These are phyloP conservation scores for Boletus pseudopeckii DNA, from an alignment of 768 basidiomycete genomes.

Conservation along the genomic window DNA sequence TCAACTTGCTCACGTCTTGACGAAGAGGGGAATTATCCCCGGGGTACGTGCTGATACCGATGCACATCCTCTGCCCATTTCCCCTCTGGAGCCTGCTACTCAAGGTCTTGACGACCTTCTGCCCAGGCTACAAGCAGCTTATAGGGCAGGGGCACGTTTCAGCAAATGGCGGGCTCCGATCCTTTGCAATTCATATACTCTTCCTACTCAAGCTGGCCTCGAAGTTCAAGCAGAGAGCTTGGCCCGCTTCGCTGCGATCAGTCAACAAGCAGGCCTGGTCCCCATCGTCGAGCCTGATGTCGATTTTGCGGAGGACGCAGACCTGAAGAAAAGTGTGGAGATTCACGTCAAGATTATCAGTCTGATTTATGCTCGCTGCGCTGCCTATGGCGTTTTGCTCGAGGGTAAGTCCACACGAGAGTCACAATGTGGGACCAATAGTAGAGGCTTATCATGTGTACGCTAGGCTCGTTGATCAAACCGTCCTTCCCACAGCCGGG, in stretches of 20 bases:
- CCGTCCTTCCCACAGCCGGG: conserved; percentile 52
- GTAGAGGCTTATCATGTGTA: not conserved
- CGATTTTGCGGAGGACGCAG: conserved; percentile 47
- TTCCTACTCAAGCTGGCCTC: conserved; percentile 40
- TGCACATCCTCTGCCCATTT: conserved; percentile 42
- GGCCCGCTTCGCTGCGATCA: conserved; percentile 47
- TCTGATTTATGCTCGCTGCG: conserved; percentile 45
- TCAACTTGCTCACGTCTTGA: conserved; percentile 43
- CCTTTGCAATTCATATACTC: conserved; percentile 39
- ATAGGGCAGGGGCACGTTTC: conserved; percentile 45
- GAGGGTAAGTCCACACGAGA: conserved; percentile 36
- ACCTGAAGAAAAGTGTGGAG: conserved; percentile 42
- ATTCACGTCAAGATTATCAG: conserved; percentile 45
- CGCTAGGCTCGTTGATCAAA: conserved; percentile 46
- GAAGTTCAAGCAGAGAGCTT: conserved; percentile 47
- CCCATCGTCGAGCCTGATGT: conserved; percentile 54
- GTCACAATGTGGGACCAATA: not conserved
- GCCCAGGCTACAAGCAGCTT: conserved; percentile 40
- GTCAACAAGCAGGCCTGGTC: conserved; percentile 50
- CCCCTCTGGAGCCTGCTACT: conserved; percentile 44
- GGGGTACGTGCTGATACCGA: conserved; percentile 52
- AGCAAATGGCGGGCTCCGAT: conserved; percentile 52
- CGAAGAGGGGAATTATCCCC: conserved; percentile 44
- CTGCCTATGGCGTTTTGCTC: conserved; percentile 44
- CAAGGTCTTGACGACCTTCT: conserved; percentile 49